Evolutionary conservation across 805 yeast species (phyloP), one percentile per base, ranked within the genome.

Genomic region (Blastobotrys chiropterorum): DNA sequence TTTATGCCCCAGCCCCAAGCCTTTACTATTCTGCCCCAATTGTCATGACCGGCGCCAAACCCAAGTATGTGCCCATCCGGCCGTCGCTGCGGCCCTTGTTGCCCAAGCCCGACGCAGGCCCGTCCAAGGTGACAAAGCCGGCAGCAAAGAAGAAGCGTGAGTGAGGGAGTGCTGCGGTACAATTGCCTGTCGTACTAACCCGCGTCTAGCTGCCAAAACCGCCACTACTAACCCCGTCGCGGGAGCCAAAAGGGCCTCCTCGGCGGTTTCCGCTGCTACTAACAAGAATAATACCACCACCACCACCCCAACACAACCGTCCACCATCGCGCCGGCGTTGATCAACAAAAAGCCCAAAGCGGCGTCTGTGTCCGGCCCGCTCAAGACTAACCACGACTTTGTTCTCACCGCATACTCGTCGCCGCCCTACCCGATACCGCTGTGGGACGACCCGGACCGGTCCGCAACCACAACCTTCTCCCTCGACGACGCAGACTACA

Each of bases 31-130:
- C 41, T 14, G 41, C 15, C 41, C 17, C 17, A 14, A 15, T n/a
- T n/a, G 41, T 38, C 15, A n/a, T 38, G 41, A 26, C 22, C 14
- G 38, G 14, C 39, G 48, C 40, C 22, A 20, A 21, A 7, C 19
- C 38, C 17, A 42, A 31, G 14, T 48, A 48, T 22, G 69, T 65
- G 17, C 68, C 70, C 7, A 66, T 66, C 43, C 53, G 68, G 21
- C 69, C 70, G 2, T 62, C 67, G 15, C 65, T 65, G 48, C 57
- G 70, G n/a, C 69, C 69, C 8, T 53, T 67, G 49, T 58, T 67
- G 44, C 70, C 70, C 17, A 66, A 66, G 47, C 69, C 69, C 8
- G 34, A 26, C 34, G 34, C 5, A n/a, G n/a, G n/a, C n/a, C n/a
- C n/a, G 34, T 26, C 34, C 34, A 26, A 26, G 34, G 34, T 26